Evolutionary conservation across 768 basidiomycete genomes (phyloP).

Genomic region (Porpolomopsis calyptriformis): DNA sequence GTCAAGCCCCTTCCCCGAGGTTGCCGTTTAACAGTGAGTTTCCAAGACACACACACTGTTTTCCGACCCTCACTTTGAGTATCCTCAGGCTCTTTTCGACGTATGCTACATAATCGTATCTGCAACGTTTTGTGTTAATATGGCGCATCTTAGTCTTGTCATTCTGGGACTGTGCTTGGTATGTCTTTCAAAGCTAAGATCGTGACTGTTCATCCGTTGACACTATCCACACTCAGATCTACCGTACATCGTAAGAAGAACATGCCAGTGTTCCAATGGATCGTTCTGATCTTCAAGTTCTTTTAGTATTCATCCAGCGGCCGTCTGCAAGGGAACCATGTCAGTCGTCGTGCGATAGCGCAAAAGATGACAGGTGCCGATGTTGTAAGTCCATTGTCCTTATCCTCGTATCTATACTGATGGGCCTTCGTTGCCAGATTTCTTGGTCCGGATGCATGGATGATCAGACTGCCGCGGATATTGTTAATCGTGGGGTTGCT

Average conservation of each 20-base stretch:
- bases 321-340: conserved; percentile 35
- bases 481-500: conserved; percentile 48
- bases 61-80: background rate
- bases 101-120: conserved; percentile 19
- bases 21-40: conserved; percentile 42
- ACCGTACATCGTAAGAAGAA: conserved; percentile 34
- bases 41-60: background rate
- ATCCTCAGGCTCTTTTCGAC: conserved; percentile 38
- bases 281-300: background rate
- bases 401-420: background rate
- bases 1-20: conserved; percentile 35
- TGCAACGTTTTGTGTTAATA: background rate
- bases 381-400: conserved; percentile 30
- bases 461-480: conserved; percentile 64
- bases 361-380: conserved; percentile 59
- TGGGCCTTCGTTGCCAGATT: conserved; percentile 33
- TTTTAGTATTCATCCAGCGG: conserved; percentile 51
- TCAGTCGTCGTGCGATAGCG: conserved; percentile 23
- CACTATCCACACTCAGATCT: conserved; percentile 26
- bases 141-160: conserved; percentile 32
- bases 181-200: conserved; percentile 9
- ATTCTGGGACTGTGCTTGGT: conserved; percentile 47
- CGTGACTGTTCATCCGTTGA: background rate
- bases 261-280: background rate
- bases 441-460: conserved; percentile 67